Conservation (phyloP, 306 rosid genomes). For the Quercus glauca region DNA sequence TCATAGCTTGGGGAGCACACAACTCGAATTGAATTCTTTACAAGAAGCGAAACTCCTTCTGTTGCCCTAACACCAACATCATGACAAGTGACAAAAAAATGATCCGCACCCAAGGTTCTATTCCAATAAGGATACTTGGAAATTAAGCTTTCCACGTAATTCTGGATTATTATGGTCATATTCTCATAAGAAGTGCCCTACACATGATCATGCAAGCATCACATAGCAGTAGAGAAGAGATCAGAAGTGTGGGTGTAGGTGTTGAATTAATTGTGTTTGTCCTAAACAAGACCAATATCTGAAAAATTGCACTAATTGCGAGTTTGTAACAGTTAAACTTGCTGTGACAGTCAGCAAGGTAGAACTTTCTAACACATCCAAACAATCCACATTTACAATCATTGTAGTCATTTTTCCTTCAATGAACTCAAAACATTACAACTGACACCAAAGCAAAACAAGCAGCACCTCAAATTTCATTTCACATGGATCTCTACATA, state of each 20-base stretch:
- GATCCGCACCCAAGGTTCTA: slow-evolving; percentile 95
- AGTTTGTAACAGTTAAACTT: not conserved
- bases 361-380: not conserved
- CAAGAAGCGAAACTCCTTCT: slow-evolving; percentile 80
- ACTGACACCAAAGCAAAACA: not conserved
- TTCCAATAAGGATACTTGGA: slow-evolving; percentile 98
- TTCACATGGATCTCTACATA: too few relatives aligned
- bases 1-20: slow-evolving; percentile 98
- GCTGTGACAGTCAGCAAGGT: not conserved
- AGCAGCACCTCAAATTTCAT: too few relatives aligned
- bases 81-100: slow-evolving; percentile 94
- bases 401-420: not conserved
- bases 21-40: slow-evolving; percentile 91
- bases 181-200: slow-evolving; percentile 93
- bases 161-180: slow-evolving; percentile 87
- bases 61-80: slow-evolving; percentile 98
- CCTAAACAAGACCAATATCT: not conserved
- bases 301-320: not conserved
- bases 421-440: not conserved
- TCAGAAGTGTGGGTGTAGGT: not conserved
- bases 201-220: slow-evolving; percentile 22
- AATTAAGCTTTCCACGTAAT: slow-evolving; percentile 81
- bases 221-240: slow-evolving; percentile 23
- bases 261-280: not conserved
- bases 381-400: not conserved